phyloP scores from a whole-genome alignment of 305 asterid species.

The Fraxinus angustifolia region DNA sequence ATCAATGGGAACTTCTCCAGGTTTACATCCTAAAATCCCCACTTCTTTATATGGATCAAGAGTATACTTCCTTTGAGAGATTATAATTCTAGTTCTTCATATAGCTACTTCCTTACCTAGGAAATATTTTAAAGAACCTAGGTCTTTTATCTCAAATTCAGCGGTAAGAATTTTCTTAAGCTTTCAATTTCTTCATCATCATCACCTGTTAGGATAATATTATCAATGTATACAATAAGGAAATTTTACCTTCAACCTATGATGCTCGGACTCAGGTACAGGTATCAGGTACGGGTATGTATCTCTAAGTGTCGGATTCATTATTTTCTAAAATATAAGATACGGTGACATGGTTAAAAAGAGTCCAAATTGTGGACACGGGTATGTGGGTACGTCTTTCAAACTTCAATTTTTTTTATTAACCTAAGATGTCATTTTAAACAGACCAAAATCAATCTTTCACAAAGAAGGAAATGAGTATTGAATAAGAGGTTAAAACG shows the following conservation, averaged over 20 bases:
- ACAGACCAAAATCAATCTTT: too few relatives aligned
- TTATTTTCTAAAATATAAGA: too few relatives aligned
- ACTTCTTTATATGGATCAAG: neutral
- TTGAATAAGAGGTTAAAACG: too few relatives aligned
- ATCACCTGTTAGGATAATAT: neutral
- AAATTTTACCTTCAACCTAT: neutral
- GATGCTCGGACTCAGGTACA: too few relatives aligned
- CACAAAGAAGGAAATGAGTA: too few relatives aligned
- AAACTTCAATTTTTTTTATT: too few relatives aligned
- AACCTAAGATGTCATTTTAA: too few relatives aligned
- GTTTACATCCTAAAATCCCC: neutral
- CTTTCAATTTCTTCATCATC: neutral
- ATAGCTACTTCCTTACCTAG: neutral
- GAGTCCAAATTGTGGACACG: too few relatives aligned
- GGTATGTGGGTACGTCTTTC: too few relatives aligned
- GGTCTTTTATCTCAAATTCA: neutral
- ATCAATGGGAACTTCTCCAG: neutral
- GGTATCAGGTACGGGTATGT: too few relatives aligned
- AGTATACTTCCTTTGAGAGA: neutral
- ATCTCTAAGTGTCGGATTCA: too few relatives aligned
- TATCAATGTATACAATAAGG: neutral
- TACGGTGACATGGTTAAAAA: too few relatives aligned
- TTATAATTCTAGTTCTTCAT: neutral
- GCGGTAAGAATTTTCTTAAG: neutral
- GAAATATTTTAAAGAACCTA: slow-evolving; percentile 1